A percentile compares a stretch with the other conserved stretches of the same genome.
Conservation (phyloP, 148 eudicot species). For the Diospyros lotus region DNA sequence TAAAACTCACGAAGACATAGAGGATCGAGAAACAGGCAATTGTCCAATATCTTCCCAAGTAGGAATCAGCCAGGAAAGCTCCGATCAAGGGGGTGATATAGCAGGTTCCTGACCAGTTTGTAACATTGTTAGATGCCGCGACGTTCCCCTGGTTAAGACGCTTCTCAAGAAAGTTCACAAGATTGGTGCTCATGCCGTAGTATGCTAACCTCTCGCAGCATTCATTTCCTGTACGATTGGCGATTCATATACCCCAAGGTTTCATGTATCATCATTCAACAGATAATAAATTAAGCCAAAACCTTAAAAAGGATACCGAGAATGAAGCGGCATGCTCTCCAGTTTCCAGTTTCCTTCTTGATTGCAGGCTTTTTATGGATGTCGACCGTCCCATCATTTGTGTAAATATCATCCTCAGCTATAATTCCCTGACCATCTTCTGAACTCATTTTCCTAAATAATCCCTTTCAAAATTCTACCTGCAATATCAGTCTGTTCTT, state of each 20-base stretch:
- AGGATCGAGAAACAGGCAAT: slow-evolving; percentile 28
- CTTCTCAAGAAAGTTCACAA: slow-evolving; percentile 24
- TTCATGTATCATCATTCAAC: no score
- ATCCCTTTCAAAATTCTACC: no score
- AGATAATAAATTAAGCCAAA: background rate
- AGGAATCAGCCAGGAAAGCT: slow-evolving; percentile 38
- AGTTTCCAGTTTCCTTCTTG: slow-evolving; percentile 11
- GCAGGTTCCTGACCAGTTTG: slow-evolving; percentile 39
- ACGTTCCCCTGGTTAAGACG: slow-evolving; percentile 24
- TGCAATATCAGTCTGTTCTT: no score
- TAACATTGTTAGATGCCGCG: slow-evolving; percentile 26
- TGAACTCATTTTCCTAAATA: no score
- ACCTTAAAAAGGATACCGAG: slow-evolving; percentile 5
- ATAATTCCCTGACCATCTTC: background rate
- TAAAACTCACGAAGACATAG: slow-evolving; percentile 11
- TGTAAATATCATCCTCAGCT: slow-evolving; percentile 5
- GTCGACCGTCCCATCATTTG: slow-evolving; percentile 12
- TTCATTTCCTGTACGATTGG: slow-evolving; percentile 23
- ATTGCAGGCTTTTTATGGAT: slow-evolving; percentile 5
- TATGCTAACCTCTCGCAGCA: slow-evolving; percentile 33
- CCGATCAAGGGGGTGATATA: slow-evolving; percentile 31
- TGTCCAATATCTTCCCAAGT: slow-evolving; percentile 38
- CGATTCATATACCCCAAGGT: no score
- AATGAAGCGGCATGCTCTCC: slow-evolving; percentile 15
- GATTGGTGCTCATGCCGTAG: slow-evolving; percentile 30